Base-by-base conservation (phyloP, 441 rosid species). In the Croton setiger region DNA sequence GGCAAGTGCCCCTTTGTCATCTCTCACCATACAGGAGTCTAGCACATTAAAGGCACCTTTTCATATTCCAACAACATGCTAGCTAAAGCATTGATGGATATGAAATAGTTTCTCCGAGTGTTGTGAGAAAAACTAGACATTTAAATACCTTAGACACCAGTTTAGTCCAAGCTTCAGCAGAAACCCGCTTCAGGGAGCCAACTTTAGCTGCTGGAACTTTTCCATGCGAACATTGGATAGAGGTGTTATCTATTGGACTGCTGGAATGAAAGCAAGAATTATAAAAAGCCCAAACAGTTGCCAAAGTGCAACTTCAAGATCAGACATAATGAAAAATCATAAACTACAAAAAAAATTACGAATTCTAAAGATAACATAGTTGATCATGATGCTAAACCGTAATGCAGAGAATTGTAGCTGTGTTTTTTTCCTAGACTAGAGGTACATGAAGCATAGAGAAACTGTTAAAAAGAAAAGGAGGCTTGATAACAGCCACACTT, bases 221-320 rank as follows among this genome's bases (percentile, higher is more conserved):
- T 81, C 89, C 89, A 79, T 95, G 99, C 27, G 71, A 77, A 74
- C 99, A 95, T 60, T 87, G 95, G 70, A 95, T 80, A 74, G 85
- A 74, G 17, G 86, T 80, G 79, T 95, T 95, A 85, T 92, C 90
- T 77, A 95, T 74, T 75, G 71, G 74, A 54, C 96, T 89, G 80
- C 87, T 80, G 57, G 55, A 74, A 71, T 61, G 44, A 69, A n/a
- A 69, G 27, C 27, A 41, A 35, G 12, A 56, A 13, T 13, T 7
- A 57, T 58, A 14, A 14, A 35, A 41, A 37, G 43, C 72, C 51
- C 33, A 53, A 51, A 23, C 15, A 21, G 48, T 69, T 43, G 27
- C 39, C 44, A 45, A 21, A 45, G 45, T n/a, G 18, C 17, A 64
- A 36, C 48, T 66, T 45, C 11, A 31, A 39, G 58, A 68, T 15